A percentile compares a stretch with the other conserved stretches of the same genome.
Evolutionary conservation across 192 early-diverging fungal genomes (phyloP).

Genomic region (Phlyctochytrium bullatum): DNA sequence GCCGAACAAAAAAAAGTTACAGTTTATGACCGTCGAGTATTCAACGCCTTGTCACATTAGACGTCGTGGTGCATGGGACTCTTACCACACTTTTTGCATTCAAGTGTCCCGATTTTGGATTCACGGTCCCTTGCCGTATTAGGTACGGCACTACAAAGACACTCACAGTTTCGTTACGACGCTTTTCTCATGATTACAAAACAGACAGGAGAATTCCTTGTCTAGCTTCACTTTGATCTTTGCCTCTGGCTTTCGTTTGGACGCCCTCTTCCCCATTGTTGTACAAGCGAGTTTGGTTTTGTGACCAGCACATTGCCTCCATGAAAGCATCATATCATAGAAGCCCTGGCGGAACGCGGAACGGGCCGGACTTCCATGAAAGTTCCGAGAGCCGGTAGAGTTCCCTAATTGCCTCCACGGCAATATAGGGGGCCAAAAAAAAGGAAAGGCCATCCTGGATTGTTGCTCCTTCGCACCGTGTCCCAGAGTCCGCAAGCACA

Average conservation of each 20-base stretch:
- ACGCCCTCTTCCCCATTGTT: slow-evolving; percentile 73
- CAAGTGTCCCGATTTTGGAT: not conserved
- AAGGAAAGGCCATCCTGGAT: no score
- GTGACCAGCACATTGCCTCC: no score
- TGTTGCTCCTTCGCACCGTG: no score
- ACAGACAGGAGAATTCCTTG: slow-evolving; percentile 75
- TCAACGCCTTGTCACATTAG: not conserved
- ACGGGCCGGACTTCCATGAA: no score
- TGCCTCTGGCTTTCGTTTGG: slow-evolving; percentile 67
- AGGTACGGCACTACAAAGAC: no score
- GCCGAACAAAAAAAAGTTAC: not conserved
- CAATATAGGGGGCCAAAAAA: no score
- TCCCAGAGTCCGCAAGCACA: no score
- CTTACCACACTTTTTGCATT: not conserved
- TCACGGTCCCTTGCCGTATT: not conserved
- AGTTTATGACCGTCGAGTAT: not conserved
- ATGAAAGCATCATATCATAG: no score
- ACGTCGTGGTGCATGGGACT: not conserved
- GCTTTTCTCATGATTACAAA: slow-evolving; percentile 85
- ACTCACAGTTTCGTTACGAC: slow-evolving; percentile 71
- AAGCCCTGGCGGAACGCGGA: no score
- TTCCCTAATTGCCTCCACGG: no score
- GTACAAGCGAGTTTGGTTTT: not conserved
- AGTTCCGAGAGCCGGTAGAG: no score
- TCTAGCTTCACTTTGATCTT: slow-evolving; percentile 66